phyloP scores from a whole-genome alignment of 768 basidiomycete species.

The Panus rudis region DNA sequence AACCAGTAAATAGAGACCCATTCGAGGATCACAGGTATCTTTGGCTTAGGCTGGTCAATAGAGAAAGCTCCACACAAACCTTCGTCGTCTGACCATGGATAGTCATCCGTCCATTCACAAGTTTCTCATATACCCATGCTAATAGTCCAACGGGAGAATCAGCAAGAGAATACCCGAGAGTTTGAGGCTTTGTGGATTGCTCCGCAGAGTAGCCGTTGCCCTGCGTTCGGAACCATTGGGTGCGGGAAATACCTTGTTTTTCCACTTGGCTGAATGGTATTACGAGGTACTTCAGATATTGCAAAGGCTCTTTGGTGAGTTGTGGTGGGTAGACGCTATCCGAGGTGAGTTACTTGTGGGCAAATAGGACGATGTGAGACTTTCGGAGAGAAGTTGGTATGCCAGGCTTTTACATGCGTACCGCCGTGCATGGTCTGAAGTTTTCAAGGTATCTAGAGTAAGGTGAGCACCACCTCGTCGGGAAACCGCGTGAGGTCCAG shows the following conservation, averaged over 20 bases:
- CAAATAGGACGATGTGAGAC: slow-evolving; percentile 9
- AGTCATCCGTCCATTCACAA: slow-evolving; percentile 33
- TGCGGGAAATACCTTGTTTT: no score
- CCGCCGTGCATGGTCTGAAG: slow-evolving; percentile 7
- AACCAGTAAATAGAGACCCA: slow-evolving; percentile 33
- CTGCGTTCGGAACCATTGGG: slow-evolving; percentile 12
- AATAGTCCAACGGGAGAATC: slow-evolving; percentile 49
- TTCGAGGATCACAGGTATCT: slow-evolving; percentile 21
- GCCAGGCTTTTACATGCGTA: slow-evolving; percentile 17
- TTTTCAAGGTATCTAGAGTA: slow-evolving; percentile 7
- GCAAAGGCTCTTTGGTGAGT: neutral
- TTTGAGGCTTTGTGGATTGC: slow-evolving; percentile 29
- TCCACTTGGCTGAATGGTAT: slow-evolving; percentile 1
- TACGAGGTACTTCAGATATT: neutral
- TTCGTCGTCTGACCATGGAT: slow-evolving; percentile 54
- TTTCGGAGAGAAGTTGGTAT: slow-evolving; percentile 12
- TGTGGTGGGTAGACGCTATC: neutral
- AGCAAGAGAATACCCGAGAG: slow-evolving; percentile 41
- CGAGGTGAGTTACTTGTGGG: neutral
- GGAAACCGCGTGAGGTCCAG: slow-evolving; percentile 44
- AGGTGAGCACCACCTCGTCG: slow-evolving; percentile 44
- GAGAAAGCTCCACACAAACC: slow-evolving; percentile 21
- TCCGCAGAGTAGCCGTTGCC: slow-evolving; percentile 22
- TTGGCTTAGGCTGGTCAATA: no score
- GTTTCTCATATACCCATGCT: slow-evolving; percentile 32